Evolutionary conservation across 345 rosid species (phyloP), one percentile per base, ranked within the genome.

Genomic region (Heritiera fomes): DNA sequence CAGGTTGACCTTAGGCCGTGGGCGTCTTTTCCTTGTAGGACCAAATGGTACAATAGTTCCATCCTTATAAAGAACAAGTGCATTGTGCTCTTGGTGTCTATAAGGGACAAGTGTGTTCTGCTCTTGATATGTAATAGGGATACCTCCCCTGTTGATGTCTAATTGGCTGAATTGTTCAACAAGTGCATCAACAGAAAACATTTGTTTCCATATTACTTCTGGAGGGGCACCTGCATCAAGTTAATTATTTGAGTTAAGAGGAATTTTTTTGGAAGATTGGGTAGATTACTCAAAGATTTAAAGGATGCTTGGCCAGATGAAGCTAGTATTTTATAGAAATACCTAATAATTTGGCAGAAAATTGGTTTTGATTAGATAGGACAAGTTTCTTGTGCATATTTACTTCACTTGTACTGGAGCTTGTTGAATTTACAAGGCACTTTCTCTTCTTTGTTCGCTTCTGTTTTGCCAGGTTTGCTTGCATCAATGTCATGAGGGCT

Each of bases 1-100:
- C 40, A 96, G 80, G 60, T 96, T 91, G 53, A 92, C 98, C 86
- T 87, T 92, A 40, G 98, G 90, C 79, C 98, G 85, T 69, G 91
- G 89, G 64, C 61, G 88, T 41, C 84, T 85, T 67, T 83, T 92
- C 80, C 82, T 92, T 43, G 83, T 65, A 7, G 85, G 81, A 75
- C 84, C 85, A 61, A 82, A 83, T 61, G 99, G 93, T 81, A 91
- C 87, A 75, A 92, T 41, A 30, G 85, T 83, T 23, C 92, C 92
- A 75, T 87, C 95, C 84, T 87, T 64, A 76, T 84, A 91, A 78
- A 86, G 72, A 65, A 87, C 87, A 79, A 94, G 82, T 64, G 91
- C 89, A 77, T 86, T 90, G 55, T 88, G 82, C 80, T 82, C 87
- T 55, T 73, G 73, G 77, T 71, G 78, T 17, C 66, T 47, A 74